phyloP scores from a whole-genome alignment of 2,329 filamentous ascomycete species.

The Penicillium brevicompactum region DNA sequence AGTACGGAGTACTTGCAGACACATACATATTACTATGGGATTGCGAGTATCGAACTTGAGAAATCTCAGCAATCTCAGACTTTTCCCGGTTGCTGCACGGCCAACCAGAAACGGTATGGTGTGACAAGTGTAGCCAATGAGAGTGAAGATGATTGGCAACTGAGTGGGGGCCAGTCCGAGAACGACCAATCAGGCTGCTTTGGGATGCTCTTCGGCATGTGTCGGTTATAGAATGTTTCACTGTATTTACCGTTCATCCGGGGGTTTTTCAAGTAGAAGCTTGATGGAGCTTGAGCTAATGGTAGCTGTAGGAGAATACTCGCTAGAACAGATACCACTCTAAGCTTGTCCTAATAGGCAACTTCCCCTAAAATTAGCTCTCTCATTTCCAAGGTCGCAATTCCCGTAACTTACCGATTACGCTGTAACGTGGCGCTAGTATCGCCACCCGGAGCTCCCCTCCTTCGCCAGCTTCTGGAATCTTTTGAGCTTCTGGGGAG shows the following conservation, averaged over 20 bases:
- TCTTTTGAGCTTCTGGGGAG: constrained; percentile 23
- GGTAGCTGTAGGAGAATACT: too few species aligned
- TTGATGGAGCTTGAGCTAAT: too few species aligned
- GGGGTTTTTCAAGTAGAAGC: too few species aligned
- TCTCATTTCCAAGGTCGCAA: not conserved
- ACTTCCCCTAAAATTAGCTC: too few species aligned
- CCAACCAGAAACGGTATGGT: constrained; percentile 23
- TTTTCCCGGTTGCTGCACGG: constrained; percentile 20
- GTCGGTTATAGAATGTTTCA: constrained; percentile 10
- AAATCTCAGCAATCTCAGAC: constrained; percentile 4
- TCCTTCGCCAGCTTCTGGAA: constrained; percentile 26
- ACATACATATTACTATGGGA: not conserved
- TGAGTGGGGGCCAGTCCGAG: not conserved
- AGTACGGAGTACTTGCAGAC: not conserved
- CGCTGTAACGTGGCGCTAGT: constrained; percentile 19
- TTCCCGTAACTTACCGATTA: not conserved
- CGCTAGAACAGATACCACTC: too few species aligned
- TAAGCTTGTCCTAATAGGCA: too few species aligned
- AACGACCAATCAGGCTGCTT: constrained; percentile 26
- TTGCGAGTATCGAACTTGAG: too few species aligned
- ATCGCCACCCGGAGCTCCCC: constrained; percentile 28
- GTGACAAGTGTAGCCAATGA: constrained; percentile 18
- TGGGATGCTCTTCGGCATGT: constrained; percentile 25
- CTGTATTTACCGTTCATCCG: not conserved
- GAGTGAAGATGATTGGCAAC: constrained; percentile 12